Evolutionary conservation across 1,139 yeast species (phyloP), one percentile per base, ranked within the genome.

Genomic region (Magnusiomyces sp.): DNA sequence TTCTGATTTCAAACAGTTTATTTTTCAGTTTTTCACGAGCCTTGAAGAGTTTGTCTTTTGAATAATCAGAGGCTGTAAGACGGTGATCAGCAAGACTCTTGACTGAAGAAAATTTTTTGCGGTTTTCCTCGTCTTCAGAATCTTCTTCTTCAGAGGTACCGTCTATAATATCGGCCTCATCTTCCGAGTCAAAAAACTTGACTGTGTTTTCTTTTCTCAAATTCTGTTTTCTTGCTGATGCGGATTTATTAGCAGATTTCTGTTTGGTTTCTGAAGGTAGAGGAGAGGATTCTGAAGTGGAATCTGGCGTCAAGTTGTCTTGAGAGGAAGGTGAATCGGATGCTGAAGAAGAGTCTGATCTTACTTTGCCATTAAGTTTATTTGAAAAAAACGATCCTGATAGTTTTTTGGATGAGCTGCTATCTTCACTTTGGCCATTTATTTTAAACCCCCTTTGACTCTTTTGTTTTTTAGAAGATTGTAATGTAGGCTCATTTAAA

Each of bases 1-100:
- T 66, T 53, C 96, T 71, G 1, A 74, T 65, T 44, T 71, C 68
- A 5, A 79, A 66, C 14, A 87, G 71, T 27, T 33, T 51, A 14
- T 19, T 34, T 45, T 43, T 46, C 14, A 46, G 33, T 5, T 49
- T 48, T 5, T 43, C 31, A 32, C 50, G 33, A 16, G 51, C 45
- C 16, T 19, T 39, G 7, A 13, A 20, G 33, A 29, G 16, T 6
- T 34, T 39, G 20, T 36, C 39, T 40, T 45, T 43, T 11, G 33
- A 13, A 33, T 41, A 46, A 40, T 52, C 59, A 31, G 51, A 48
- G 40, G 53, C 42, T 55, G 52, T 34, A 50, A 17, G 45, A 10
- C 40, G 29, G 11, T 50, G 50, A 16, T 57, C 52, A 2, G 54
- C 47, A 20, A 50, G 50, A 27, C 57, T 9, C 17, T 43, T 32